A percentile compares a stretch with the other conserved stretches of the same genome.
Conservation (phyloP, 495 filamentous ascomycete species). For the Friedmanniomyces simplex region DNA sequence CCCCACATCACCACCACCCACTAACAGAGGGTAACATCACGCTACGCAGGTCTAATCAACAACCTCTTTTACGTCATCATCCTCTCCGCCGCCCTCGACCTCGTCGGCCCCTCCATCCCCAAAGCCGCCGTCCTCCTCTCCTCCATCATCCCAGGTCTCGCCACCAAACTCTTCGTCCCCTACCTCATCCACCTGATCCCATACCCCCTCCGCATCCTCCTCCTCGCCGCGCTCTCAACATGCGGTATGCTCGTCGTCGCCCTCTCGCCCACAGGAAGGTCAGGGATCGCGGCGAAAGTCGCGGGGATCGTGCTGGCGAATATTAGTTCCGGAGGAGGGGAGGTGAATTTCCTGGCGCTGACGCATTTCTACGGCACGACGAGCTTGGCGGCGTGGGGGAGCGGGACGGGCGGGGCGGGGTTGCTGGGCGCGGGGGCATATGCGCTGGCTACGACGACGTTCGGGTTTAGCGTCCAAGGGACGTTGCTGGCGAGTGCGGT, state of each 20-base stretch:
- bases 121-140: constrained; percentile 89
- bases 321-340: constrained; percentile 71
- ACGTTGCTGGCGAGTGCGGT: constrained; percentile 67
- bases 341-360: constrained; percentile 78
- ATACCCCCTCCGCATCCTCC: constrained; percentile 61
- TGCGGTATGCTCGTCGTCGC: constrained; percentile 84
- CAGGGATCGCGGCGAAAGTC: constrained; percentile 62
- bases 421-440: constrained; percentile 80
- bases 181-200: constrained; percentile 87
- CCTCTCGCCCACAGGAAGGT: constrained; percentile 52
- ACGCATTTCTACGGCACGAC: constrained; percentile 92
- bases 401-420: constrained; percentile 84
- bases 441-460: constrained; percentile 66
- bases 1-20: background rate
- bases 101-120: constrained; percentile 74
- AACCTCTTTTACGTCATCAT: constrained; percentile 98
- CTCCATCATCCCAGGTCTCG: constrained; percentile 80
- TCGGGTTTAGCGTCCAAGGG: constrained; percentile 57
- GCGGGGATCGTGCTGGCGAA: constrained; percentile 77
- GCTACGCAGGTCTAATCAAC: constrained; percentile 83
- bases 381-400: constrained; percentile 85
- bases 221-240: constrained; percentile 61
- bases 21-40: background rate
- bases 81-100: constrained; percentile 88
- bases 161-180: constrained; percentile 76